Evolutionary conservation across 805 yeast genomes (phyloP).

Genomic region (Wickerhamiella kazuoi): DNA sequence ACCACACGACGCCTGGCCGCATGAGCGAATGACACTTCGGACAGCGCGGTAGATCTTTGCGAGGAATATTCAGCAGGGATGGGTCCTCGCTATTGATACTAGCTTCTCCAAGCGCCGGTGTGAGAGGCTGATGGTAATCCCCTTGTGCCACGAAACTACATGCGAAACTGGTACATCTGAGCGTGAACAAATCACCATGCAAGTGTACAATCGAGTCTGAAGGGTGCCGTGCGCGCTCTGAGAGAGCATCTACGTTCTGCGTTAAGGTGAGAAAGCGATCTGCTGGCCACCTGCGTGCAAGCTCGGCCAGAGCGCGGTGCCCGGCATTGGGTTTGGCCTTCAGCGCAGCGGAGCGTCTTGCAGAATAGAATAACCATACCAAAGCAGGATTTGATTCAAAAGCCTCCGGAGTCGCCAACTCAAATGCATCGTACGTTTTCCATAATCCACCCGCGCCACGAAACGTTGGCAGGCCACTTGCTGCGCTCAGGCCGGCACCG

Average conservation of each 20-base stretch:
- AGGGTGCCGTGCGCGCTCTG: constrained; percentile 47
- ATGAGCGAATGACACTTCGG: constrained; percentile 52
- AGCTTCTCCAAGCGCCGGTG: constrained; percentile 29
- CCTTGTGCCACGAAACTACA: constrained; percentile 41
- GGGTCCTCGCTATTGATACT: constrained; percentile 5
- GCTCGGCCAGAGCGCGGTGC: constrained; percentile 48
- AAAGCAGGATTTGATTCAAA: constrained; percentile 65
- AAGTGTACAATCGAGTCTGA: constrained; percentile 38
- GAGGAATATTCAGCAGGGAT: constrained; percentile 8
- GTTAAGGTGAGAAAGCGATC: constrained; percentile 46
- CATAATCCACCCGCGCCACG: constrained; percentile 60
- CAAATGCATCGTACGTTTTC: constrained; percentile 61
- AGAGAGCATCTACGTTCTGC: constrained; percentile 70
- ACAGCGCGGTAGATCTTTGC: constrained; percentile 46
- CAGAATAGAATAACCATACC: constrained; percentile 79
- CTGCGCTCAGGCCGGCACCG: constrained; percentile 70
- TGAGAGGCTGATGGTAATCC: constrained; percentile 42
- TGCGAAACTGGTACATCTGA: constrained; percentile 57
- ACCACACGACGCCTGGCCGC: constrained; percentile 89
- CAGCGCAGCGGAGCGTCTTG: constrained; percentile 47
- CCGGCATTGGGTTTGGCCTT: constrained; percentile 56
- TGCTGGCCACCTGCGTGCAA: constrained; percentile 26
- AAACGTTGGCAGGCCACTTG: constrained; percentile 62
- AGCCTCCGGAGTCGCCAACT: constrained; percentile 84
- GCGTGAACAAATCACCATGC: constrained; percentile 62